Conservation (phyloP, 2,329 filamentous ascomycete genomes). For the Monosporascus sp. region DNA sequence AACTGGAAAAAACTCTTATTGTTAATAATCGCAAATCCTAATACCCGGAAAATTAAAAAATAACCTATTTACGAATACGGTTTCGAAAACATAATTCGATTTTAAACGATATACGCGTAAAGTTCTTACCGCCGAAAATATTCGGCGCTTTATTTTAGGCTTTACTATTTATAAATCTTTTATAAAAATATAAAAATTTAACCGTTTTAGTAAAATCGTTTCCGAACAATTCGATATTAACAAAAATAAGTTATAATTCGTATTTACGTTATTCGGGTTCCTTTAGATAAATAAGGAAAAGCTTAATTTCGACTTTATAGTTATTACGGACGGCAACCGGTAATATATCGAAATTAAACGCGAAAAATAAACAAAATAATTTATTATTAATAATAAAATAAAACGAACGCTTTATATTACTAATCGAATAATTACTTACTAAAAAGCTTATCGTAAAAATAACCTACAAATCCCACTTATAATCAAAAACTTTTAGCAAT, state of each 20-base stretch:
- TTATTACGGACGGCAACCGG: constrained; percentile 25
- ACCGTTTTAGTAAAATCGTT: constrained; percentile 38
- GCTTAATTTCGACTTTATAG: constrained; percentile 39
- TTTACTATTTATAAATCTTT: constrained; percentile 41
- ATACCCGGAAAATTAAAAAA: too few relatives aligned
- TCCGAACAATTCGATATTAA: constrained; percentile 42
- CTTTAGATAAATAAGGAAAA: constrained; percentile 34
- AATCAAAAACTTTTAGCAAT: constrained; percentile 43
- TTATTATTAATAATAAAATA: constrained; percentile 34
- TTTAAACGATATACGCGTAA: constrained; percentile 15
- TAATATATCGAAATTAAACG: constrained; percentile 35
- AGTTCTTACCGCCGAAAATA: constrained; percentile 35
- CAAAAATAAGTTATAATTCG: constrained; percentile 31
- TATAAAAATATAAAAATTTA: constrained; percentile 42
- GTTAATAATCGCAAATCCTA: too few relatives aligned
- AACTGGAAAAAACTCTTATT: not conserved
- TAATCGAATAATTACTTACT: constrained; percentile 37
- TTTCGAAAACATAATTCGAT: rapidly evolving
- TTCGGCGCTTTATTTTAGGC: constrained; percentile 38
- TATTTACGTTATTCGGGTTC: constrained; percentile 36
- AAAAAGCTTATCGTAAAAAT: constrained; percentile 34
- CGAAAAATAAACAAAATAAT: constrained; percentile 28
- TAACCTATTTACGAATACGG: too few relatives aligned
- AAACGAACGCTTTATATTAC: constrained; percentile 26
- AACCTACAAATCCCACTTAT: constrained; percentile 28